phyloP scores from a whole-genome alignment of 2,329 filamentous ascomycete species.

The Monilinia polystroma region DNA sequence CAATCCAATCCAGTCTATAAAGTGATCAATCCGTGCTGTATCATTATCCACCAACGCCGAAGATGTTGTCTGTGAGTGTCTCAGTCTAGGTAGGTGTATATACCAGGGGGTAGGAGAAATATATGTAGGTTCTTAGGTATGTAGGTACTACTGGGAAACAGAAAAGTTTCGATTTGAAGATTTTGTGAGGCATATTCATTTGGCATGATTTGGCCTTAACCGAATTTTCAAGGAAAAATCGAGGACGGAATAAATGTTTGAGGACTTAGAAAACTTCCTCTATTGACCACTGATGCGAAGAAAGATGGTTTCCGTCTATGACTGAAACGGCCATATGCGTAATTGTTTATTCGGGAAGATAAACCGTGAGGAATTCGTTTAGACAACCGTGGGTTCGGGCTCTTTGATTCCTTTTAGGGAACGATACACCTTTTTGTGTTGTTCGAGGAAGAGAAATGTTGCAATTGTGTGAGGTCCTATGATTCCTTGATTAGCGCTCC shows the following conservation, averaged over 20 bases:
- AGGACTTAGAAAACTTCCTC: neutral
- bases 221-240: neutral
- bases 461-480: slow-evolving; percentile 75
- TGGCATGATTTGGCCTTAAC: neutral
- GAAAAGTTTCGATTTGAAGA: neutral
- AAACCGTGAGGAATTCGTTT: neutral
- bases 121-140: neutral
- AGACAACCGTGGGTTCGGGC: slow-evolving; percentile 23
- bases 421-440: slow-evolving; percentile 77
- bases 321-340: neutral
- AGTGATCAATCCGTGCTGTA: neutral
- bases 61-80: neutral
- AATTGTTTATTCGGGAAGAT: neutral
- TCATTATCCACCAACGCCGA: slow-evolving; percentile 8
- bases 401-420: slow-evolving; percentile 44
- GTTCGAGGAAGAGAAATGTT: slow-evolving; percentile 83
- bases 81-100: slow-evolving; percentile 8
- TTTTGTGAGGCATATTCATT: neutral
- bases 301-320: neutral
- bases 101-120: neutral
- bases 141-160: neutral
- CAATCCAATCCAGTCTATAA: slow-evolving; percentile 10
- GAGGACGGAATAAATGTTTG: neutral
- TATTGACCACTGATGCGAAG: neutral
- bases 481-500: slow-evolving; percentile 10